phyloP scores from a whole-genome alignment of 2,329 filamentous ascomycete species.

The Curvularia eragrostidis region DNA sequence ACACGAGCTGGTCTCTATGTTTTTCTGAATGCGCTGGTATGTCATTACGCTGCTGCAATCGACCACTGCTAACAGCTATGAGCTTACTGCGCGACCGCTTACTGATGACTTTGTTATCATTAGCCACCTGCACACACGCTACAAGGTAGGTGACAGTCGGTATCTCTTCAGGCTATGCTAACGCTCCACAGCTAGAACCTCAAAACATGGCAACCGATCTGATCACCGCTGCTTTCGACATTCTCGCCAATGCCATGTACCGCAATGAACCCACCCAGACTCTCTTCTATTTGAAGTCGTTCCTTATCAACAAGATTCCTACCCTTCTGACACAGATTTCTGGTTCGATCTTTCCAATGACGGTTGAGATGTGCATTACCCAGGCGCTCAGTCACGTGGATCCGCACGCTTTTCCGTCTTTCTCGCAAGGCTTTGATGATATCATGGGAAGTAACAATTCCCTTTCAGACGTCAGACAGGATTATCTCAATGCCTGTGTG shows the following conservation, averaged over 20 bases:
- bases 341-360: constrained; percentile 64
- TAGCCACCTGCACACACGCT: constrained; percentile 82
- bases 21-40: constrained; percentile 80
- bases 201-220: constrained; percentile 81
- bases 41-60: constrained; percentile 33
- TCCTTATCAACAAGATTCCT: constrained; percentile 78
- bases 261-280: constrained; percentile 66
- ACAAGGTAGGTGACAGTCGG: constrained; percentile 64
- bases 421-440: constrained; percentile 69
- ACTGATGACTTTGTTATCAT: constrained; percentile 82
- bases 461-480: constrained; percentile 72
- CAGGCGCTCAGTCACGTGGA: constrained; percentile 70
- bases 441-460: constrained; percentile 61
- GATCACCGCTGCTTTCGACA: constrained; percentile 86
- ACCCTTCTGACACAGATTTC: constrained; percentile 65
- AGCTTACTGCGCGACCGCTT: constrained; percentile 82
- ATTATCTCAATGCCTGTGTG: constrained; percentile 91
- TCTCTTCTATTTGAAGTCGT: constrained; percentile 80
- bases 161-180: constrained; percentile 28
- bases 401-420: constrained; percentile 67
- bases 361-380: constrained; percentile 69
- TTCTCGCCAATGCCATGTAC: constrained; percentile 85
- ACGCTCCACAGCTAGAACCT: constrained; percentile 68
- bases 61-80: constrained; percentile 41
- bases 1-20: constrained; percentile 84